These are phyloP conservation scores for Trichoderma citrinoviride DNA, from an alignment of 2,329 filamentous ascomycete genomes.

Conservation along the genomic window DNA sequence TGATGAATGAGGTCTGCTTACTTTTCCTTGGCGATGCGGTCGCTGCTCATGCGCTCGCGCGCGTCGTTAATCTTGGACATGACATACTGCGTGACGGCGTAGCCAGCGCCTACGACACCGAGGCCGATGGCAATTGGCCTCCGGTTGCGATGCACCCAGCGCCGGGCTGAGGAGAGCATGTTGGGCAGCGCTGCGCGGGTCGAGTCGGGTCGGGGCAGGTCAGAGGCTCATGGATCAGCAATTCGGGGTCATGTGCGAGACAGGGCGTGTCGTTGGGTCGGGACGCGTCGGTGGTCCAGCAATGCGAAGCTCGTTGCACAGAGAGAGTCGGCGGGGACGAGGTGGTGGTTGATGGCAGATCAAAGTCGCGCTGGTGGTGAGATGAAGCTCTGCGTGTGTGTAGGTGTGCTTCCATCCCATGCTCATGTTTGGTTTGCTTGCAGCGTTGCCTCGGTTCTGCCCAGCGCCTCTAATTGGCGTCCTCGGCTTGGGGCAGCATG, in stretches of 20 bases:
- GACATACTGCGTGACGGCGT: slow-evolving; percentile 90
- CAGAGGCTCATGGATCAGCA: slow-evolving; percentile 18
- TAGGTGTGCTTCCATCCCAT: not conserved
- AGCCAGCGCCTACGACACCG: slow-evolving; percentile 84
- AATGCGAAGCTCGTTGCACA: not conserved
- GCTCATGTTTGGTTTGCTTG: not conserved
- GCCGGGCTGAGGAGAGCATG: slow-evolving; percentile 72
- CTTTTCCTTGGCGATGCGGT: slow-evolving; percentile 96
- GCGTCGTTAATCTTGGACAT: slow-evolving; percentile 88
- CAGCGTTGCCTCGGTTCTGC: slow-evolving; percentile 16
- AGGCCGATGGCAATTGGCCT: slow-evolving; percentile 85
- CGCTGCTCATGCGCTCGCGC: slow-evolving; percentile 92
- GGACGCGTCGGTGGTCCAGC: too few relatives aligned
- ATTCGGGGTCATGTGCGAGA: not conserved
- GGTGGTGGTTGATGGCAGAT: not conserved
- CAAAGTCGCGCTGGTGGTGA: slow-evolving; percentile 15
- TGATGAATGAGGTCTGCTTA: slow-evolving; percentile 43
- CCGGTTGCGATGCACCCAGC: slow-evolving; percentile 90
- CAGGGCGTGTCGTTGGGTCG: not conserved
- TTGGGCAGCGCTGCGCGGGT: slow-evolving; percentile 23
- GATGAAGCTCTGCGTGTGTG: not conserved
- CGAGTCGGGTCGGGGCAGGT: not conserved
- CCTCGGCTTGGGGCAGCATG: slow-evolving; percentile 1
- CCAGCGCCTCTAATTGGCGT: slow-evolving; percentile 17
- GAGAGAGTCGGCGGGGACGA: not conserved